phyloP scores from a whole-genome alignment of 1,284 basidiomycete species.

The Cutaneotrichosporon dermatis region DNA sequence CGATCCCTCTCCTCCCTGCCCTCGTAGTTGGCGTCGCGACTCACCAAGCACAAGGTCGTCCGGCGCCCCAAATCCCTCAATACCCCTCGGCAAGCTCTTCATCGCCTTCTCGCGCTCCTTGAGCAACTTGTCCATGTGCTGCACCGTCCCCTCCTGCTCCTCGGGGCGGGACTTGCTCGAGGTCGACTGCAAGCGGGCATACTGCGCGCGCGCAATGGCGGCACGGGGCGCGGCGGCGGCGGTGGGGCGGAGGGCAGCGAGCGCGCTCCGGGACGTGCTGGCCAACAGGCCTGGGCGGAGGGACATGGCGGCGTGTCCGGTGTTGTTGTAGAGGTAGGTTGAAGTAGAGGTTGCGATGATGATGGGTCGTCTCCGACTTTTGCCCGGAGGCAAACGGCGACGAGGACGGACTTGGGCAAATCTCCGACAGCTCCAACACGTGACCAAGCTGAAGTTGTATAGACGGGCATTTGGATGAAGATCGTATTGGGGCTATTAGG shows the following conservation, averaged over 20 bases:
- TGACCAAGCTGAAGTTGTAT: too few relatives aligned
- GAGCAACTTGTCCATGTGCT: slow-evolving; percentile 11
- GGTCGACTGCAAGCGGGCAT: too few relatives aligned
- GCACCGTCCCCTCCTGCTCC: slow-evolving; percentile 5
- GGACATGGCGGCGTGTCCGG: slow-evolving; percentile 7
- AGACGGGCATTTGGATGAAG: too few relatives aligned
- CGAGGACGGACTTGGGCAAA: not conserved
- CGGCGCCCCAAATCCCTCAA: slow-evolving; percentile 4
- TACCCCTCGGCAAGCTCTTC: slow-evolving; percentile 5
- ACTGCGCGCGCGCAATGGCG: too few relatives aligned
- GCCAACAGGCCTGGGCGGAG: slow-evolving; percentile 17
- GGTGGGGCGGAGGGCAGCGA: not conserved
- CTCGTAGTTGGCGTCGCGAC: not conserved
- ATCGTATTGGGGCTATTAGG: too few relatives aligned
- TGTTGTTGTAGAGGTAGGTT: not conserved
- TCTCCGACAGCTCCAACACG: not conserved
- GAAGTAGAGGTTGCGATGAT: too few relatives aligned
- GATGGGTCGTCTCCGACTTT: not conserved
- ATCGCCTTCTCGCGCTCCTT: slow-evolving; percentile 10
- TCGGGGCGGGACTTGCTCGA: not conserved
- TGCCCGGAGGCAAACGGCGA: not conserved
- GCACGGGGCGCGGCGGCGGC: too few relatives aligned
- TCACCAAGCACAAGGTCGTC: slow-evolving; percentile 8
- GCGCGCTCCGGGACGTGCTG: slow-evolving; percentile 9
- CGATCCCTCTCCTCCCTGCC: too few relatives aligned